These are phyloP conservation scores for Solanum gandarillasii DNA, from an alignment of 257 asterid genomes.

Conservation along the genomic window DNA sequence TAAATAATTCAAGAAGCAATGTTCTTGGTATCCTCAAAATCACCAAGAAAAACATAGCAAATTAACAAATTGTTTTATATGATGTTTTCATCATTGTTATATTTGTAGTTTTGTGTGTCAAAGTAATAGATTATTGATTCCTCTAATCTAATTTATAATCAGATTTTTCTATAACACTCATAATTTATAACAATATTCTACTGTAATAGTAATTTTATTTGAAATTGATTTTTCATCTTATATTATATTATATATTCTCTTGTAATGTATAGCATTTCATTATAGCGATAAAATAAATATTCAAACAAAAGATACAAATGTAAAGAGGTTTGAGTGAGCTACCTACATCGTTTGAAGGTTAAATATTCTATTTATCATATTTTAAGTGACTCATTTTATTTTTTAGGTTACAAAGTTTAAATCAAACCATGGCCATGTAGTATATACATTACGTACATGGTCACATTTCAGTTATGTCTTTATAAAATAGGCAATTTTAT, in stretches of 20 bases:
- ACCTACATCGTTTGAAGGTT: not conserved
- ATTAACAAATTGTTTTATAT: not conserved
- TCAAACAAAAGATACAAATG: not conserved
- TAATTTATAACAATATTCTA: not conserved
- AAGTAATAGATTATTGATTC: not conserved
- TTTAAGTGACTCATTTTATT: not conserved
- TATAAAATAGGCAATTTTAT: too few relatives aligned
- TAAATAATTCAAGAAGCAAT: not conserved
- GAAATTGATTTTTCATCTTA: not conserved
- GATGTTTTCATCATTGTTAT: not conserved
- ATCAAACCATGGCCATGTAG: not conserved
- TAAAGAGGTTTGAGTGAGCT: not conserved
- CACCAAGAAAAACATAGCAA: not conserved
- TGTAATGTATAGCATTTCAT: not conserved
- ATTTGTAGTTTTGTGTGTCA: not conserved
- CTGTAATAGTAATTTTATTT: not conserved
- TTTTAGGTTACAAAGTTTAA: not conserved
- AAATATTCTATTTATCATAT: not conserved
- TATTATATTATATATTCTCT: not conserved
- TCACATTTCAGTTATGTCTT: too few relatives aligned
- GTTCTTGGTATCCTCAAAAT: not conserved
- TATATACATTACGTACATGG: not conserved
- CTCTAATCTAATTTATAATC: not conserved
- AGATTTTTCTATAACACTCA: not conserved
- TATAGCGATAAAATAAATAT: not conserved